Evolutionary conservation across 441 rosid species (phyloP), one percentile per base, ranked within the genome.

Genomic region (Adansonia grandidieri): DNA sequence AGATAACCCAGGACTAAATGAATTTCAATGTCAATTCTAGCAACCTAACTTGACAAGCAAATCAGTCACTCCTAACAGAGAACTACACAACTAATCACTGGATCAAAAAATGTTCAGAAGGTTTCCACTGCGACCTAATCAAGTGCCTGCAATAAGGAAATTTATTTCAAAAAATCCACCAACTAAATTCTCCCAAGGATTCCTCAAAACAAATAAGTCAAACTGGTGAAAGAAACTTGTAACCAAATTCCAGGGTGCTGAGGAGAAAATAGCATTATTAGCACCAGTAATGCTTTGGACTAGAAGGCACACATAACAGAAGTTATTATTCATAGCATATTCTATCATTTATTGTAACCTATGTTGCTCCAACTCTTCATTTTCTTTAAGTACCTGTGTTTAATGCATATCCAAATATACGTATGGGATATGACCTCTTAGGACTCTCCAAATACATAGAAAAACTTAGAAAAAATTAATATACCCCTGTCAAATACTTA

Each of bases 1-100:
- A 24, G 24, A 24, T 24, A 24, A 24, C 24, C 24, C 24, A 24
- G 20, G 22, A 70, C 22, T 24, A 24, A 24, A 24, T 24, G 92
- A 81, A 86, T 37, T 15, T 65, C 70, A 64, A 65, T 15, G 19
- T 32, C 62, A 53, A 71, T 14, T 9, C 48, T 48, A 47, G 58
- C 58, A 70, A 50, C 57, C 60, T 22, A 70, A 48, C 9, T 45
- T 48, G 3, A 50, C 13, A 22, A 67, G 72, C 24, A 67, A 19
- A 47, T 67, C 54, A 45, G 73, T n/a, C 37, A 67, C 5, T 10
- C 44, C 60, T 22, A 50, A 50, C 3, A 50, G 61, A 51, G 74
- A 50, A 48, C 24, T 28, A 2, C 8, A 44, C 3, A 1, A 42
- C 7, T 66, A 42, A 17, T 20, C 17, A 50, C 40, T 22, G 14